Evolutionary conservation across 495 filamentous ascomycete species (phyloP).

Genomic region (Tricharina praecox): DNA sequence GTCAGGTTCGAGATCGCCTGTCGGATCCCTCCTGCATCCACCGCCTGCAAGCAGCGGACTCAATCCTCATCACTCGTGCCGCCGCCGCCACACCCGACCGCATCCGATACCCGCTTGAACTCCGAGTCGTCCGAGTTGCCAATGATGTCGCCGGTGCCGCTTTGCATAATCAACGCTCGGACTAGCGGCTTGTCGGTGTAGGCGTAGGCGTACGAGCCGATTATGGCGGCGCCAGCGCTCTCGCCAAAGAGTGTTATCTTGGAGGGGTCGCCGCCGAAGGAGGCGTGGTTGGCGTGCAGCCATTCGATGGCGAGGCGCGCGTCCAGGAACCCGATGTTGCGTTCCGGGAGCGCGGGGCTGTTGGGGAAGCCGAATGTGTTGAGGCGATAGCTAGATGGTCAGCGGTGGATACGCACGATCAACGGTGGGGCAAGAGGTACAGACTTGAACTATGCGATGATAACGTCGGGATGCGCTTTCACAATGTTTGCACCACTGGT

Average conservation of each 20-base stretch:
- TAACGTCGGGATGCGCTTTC: slow-evolving; percentile 32
- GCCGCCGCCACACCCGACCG: not conserved
- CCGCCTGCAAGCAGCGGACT: not conserved
- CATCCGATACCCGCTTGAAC: not conserved
- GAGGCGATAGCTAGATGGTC: slow-evolving; percentile 41
- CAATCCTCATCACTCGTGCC: not conserved
- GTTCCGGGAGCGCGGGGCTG: slow-evolving; percentile 13
- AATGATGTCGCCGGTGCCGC: slow-evolving; percentile 22
- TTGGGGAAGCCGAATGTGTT: slow-evolving; percentile 48
- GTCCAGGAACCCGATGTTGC: slow-evolving; percentile 46
- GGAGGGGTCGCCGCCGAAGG: slow-evolving; percentile 49
- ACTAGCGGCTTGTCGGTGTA: slow-evolving; percentile 34
- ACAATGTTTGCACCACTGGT: slow-evolving; percentile 31
- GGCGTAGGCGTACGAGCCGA: not conserved
- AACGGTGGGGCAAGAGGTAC: not conserved
- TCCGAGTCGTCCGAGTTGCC: not conserved
- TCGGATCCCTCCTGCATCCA: not conserved
- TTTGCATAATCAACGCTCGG: slow-evolving; percentile 29
- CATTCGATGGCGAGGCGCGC: slow-evolving; percentile 49
- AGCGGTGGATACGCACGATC: not conserved
- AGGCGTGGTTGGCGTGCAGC: slow-evolving; percentile 47
- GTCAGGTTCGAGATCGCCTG: not conserved
- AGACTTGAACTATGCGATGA: slow-evolving; percentile 43
- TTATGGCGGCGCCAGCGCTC: slow-evolving; percentile 33
- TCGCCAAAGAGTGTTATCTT: slow-evolving; percentile 42